Base-by-base conservation (phyloP, 805 yeast species). In the Lipomyces yamadae region DNA sequence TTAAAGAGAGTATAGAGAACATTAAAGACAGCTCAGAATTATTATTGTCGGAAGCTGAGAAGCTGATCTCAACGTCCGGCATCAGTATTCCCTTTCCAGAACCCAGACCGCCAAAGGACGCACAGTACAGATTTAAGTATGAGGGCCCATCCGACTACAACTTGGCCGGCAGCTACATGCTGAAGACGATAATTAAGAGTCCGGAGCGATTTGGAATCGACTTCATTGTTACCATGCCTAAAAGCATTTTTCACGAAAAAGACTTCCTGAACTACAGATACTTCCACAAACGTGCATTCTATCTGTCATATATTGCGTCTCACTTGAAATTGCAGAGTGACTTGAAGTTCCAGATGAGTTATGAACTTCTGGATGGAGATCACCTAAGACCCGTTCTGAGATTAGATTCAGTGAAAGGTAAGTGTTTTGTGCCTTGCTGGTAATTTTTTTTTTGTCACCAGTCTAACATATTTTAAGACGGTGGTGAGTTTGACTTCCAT, bases 191-290 rank as follows among this genome's bases (percentile, higher is more conserved):
- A 2, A 88, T 91, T 32, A 83, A 86, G 58, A 84, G 84, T 69
- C 88, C 88, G 33, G 81, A 82, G 56, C 89, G 90, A 0, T 81
- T 86, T 76, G 80, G 91, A 4, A 84, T 94, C 30, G 99, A 95
- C 76, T 84, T 95, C 35, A 83, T 90, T 39, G 81, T 94, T 53
- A 87, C 91, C 3, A 94, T 95, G 93, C 97, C 98, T 4, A 53
- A 48, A 18, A 78, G 80, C 34, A 76, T 90, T 58, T 89, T 95
- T 75, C 92, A 89, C 74, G 87, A 88, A 61, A 95, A 95, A 79
- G 99, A 95, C 77, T 91, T 88, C 74, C 81, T 94, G 73, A 95
- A 95, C 79, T 92, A 90, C 79, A 83, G 98, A 75, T 94, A 95
- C 52, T 80, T 92, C 64, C 92, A 94, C 79, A 95, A 95, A 78